These are phyloP conservation scores for Ceratocystis lukuohia DNA, from an alignment of 2,329 filamentous ascomycete species.

Conservation along the genomic window DNA sequence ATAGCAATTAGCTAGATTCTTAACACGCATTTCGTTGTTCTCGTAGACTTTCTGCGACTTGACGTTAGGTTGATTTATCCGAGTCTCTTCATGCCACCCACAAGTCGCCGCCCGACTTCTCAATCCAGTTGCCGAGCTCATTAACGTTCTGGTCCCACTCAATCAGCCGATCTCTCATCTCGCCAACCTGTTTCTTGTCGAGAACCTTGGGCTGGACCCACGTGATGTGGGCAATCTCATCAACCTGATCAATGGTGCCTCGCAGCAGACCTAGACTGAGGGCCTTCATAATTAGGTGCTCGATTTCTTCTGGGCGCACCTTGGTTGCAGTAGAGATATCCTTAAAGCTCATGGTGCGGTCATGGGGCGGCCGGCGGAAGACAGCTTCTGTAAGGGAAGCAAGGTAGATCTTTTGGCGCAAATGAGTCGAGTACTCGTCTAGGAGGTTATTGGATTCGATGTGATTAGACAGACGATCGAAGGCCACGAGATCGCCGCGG, in stretches of 20 bases:
- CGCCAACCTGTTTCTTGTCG: slow-evolving; percentile 87
- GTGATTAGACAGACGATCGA: slow-evolving; percentile 69
- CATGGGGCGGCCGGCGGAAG: slow-evolving; percentile 88
- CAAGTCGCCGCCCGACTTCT: slow-evolving; percentile 82
- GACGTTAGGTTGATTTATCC: background rate
- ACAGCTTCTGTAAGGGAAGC: slow-evolving; percentile 89
- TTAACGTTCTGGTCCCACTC: slow-evolving; percentile 97
- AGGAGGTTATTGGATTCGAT: slow-evolving; percentile 70
- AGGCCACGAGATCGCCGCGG: slow-evolving; percentile 77
- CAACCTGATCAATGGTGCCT: slow-evolving; percentile 93
- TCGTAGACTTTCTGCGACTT: slow-evolving; percentile 4
- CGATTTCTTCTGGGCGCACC: slow-evolving; percentile 80
- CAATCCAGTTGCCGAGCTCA: slow-evolving; percentile 92
- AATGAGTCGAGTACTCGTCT: slow-evolving; percentile 63
- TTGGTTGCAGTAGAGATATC: slow-evolving; percentile 88
- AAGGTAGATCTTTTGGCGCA: slow-evolving; percentile 97
- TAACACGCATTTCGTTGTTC: slow-evolving; percentile 14
- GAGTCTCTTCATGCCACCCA: slow-evolving; percentile 58
- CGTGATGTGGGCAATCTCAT: slow-evolving; percentile 83
- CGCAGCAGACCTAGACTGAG: slow-evolving; percentile 78
- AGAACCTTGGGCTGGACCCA: slow-evolving; percentile 99
- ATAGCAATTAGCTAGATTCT: background rate
- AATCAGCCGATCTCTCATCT: slow-evolving; percentile 73
- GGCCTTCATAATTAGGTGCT: slow-evolving; percentile 99
- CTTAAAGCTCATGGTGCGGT: slow-evolving; percentile 83